These are phyloP conservation scores for Danielia reshetovae DNA, from an alignment of 805 yeast genomes.

Conservation along the genomic window DNA sequence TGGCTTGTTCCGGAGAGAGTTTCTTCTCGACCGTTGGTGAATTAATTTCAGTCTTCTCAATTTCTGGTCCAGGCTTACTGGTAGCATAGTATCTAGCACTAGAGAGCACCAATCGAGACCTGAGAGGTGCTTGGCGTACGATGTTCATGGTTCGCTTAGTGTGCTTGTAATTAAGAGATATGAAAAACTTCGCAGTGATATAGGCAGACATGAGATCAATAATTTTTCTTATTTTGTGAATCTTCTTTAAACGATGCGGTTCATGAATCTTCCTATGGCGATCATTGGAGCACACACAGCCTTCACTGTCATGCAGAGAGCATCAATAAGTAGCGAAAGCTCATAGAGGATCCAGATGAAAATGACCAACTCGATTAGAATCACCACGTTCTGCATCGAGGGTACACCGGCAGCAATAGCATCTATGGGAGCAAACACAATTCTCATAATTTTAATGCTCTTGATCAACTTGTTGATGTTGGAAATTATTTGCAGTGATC, in stretches of 20 bases:
- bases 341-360: conserved; percentile 42
- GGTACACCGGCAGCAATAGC: conserved; percentile 36
- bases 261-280: conserved; percentile 42
- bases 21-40: no score
- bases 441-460: conserved; percentile 31
- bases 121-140: no score
- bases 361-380: conserved; percentile 33
- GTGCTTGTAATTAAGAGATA: no score
- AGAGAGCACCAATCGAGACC: no score
- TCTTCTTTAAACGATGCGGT: conserved; percentile 39
- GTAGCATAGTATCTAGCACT: no score
- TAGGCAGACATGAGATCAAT: no score
- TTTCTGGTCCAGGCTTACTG: no score
- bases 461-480: conserved; percentile 32
- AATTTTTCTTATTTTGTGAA: no score
- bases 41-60: no score
- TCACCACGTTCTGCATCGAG: conserved; percentile 34
- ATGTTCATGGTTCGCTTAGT: no score
- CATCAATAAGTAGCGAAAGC: conserved; percentile 38
- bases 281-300: conserved; percentile 46
- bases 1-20: conserved; percentile 16
- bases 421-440: conserved; percentile 39
- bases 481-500: conserved; percentile 10
- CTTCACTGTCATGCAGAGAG: conserved; percentile 41
- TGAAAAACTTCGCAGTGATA: no score